Evolutionary conservation across 306 rosid species (phyloP).

Genomic region (Lagenaria siceraria): DNA sequence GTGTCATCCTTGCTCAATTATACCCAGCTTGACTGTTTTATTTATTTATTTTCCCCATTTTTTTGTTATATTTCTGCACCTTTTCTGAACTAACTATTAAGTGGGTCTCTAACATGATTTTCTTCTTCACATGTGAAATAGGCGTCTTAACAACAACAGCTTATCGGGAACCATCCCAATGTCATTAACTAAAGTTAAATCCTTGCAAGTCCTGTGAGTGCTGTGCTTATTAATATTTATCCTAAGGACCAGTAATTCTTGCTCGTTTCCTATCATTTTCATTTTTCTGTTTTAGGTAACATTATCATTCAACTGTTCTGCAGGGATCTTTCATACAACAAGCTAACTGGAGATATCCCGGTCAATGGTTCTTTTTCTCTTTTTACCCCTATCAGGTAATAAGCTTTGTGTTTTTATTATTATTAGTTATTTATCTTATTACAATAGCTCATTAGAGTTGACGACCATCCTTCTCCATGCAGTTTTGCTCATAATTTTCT

Average conservation of each 20-base stretch:
- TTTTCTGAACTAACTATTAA: background rate
- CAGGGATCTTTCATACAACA: conserved; percentile 85
- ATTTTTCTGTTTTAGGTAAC: conserved; percentile 4
- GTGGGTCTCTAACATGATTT: background rate
- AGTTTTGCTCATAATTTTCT: conserved; percentile 49
- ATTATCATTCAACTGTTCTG: conserved; percentile 19
- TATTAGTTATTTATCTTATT: background rate
- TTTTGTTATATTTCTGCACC: background rate
- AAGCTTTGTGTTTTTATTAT: background rate
- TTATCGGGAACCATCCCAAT: conserved; percentile 53
- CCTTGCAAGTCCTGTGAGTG: conserved; percentile 96
- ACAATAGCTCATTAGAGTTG: background rate
- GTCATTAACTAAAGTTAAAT: conserved; percentile 30
- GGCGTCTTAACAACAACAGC: conserved; percentile 96
- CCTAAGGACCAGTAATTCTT: background rate
- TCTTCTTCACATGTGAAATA: conserved; percentile 14
- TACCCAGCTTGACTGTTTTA: background rate
- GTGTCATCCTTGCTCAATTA: background rate
- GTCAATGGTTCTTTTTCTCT: conserved; percentile 69
- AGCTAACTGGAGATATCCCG: conserved; percentile 44
- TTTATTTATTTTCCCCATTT: background rate
- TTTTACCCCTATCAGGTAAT: conserved; percentile 86
- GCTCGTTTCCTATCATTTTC: background rate
- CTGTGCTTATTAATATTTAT: conserved; percentile 5
- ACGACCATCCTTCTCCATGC: conserved; percentile 9